A percentile compares a stretch with the other conserved stretches of the same genome.
These are phyloP conservation scores for Gastrolobium villosum DNA, from an alignment of 306 rosid genomes.

Conservation along the genomic window DNA sequence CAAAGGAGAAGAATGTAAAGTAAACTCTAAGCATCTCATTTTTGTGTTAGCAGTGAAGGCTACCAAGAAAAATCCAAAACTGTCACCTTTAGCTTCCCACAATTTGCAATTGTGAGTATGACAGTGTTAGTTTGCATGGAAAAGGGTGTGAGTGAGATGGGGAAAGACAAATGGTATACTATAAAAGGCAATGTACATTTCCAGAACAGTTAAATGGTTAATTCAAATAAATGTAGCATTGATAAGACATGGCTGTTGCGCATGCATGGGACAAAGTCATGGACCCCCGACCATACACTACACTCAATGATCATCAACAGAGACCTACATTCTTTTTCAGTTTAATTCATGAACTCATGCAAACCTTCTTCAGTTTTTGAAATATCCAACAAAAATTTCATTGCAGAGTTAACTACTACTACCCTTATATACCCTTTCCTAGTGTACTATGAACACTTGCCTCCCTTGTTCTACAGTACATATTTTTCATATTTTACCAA, in stretches of 20 bases:
- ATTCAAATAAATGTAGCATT: conserved; percentile 34
- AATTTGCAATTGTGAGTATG: conserved; percentile 52
- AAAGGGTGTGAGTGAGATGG: conserved; percentile 47
- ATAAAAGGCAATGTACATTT: conserved; percentile 46
- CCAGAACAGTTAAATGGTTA: conserved; percentile 52
- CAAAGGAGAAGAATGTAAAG: conserved; percentile 55
- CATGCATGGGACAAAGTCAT: conserved; percentile 42
- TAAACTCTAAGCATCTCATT: conserved; percentile 39
- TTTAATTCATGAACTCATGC: conserved; percentile 36
- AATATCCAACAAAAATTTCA: not conserved
- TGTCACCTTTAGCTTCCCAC: conserved; percentile 51
- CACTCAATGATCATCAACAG: conserved; percentile 15
- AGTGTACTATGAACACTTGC: conserved; percentile 11
- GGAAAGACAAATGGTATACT: conserved; percentile 45
- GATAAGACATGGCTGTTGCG: conserved; percentile 57
- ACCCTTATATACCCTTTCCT: not conserved
- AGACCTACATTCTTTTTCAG: conserved; percentile 49
- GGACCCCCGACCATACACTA: conserved; percentile 32
- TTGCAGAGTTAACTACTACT: not conserved
- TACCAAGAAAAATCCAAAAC: conserved; percentile 54
- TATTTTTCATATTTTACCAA: not conserved
- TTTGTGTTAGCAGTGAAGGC: conserved; percentile 56
- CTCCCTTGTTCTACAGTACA: not conserved
- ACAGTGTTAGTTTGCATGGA: conserved; percentile 58
- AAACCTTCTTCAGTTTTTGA: conserved; percentile 13